Percentiles rank a stretch among this genome's conserved stretches.
These are phyloP conservation scores for Calonectria hongkongensis DNA, from an alignment of 2,329 filamentous ascomycete genomes.

Conservation along the genomic window DNA sequence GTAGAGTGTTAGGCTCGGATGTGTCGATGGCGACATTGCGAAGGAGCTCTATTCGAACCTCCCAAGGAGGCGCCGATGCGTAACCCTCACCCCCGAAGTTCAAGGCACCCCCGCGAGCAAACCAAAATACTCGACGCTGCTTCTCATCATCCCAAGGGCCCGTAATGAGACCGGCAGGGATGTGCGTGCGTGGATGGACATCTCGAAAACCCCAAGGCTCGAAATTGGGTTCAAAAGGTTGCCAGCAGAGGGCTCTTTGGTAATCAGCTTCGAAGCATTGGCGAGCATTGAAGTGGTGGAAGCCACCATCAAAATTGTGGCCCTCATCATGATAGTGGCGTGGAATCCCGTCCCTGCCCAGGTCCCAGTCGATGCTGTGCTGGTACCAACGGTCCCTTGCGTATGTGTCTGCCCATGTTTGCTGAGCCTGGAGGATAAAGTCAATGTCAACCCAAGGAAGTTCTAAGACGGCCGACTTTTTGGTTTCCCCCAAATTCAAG, in stretches of 20 bases:
- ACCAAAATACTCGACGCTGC: constrained; percentile 67
- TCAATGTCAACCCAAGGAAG: constrained; percentile 67
- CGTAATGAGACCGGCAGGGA: constrained; percentile 63
- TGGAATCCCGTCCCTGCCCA: constrained; percentile 30
- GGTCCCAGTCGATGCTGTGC: constrained; percentile 53
- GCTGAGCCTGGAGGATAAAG: constrained; percentile 68
- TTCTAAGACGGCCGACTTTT: constrained; percentile 65
- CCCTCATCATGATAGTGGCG: constrained; percentile 30
- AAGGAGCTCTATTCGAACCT: constrained; percentile 62
- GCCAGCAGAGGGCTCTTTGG: constrained; percentile 50
- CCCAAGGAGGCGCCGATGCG: constrained; percentile 60
- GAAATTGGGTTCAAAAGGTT: constrained; percentile 46
- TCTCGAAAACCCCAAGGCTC: constrained; percentile 56
- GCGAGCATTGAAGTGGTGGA: constrained; percentile 57
- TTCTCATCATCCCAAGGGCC: constrained; percentile 65
- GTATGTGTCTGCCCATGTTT: constrained; percentile 66
- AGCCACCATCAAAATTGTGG: constrained; percentile 51
- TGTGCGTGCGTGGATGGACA: constrained; percentile 62
- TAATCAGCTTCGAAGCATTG: constrained; percentile 63
- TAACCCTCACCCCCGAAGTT: constrained; percentile 54
- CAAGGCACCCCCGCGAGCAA: constrained; percentile 62
- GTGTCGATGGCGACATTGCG: constrained; percentile 59
- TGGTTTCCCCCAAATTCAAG: background rate
- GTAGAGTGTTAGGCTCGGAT: constrained; percentile 54
- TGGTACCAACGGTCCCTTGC: constrained; percentile 59